phyloP scores from a whole-genome alignment of 2,329 filamentous ascomycete species.

The Colletotrichum musae region DNA sequence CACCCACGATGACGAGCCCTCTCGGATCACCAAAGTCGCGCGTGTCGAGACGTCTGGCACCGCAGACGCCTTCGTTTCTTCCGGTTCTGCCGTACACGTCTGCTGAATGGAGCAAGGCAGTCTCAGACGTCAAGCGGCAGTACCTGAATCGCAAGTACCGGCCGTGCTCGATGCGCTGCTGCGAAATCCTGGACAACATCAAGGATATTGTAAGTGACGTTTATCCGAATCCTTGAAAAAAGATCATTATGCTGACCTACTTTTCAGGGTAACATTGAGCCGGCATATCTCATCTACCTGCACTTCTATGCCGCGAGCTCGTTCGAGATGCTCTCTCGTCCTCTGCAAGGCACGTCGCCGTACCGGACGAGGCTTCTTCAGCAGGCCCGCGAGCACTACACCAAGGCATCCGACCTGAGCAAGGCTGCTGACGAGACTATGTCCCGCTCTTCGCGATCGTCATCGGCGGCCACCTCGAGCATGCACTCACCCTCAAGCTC shows the following conservation, averaged over 20 bases:
- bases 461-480: conserved; percentile 55
- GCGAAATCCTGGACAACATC: conserved; percentile 65
- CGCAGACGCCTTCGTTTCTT: conserved; percentile 44
- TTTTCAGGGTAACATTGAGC: conserved; percentile 59
- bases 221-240: neutral
- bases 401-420: conserved; percentile 63
- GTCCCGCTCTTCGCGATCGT: conserved; percentile 56
- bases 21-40: conserved; percentile 42
- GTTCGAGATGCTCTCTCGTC: conserved; percentile 69
- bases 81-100: conserved; percentile 58
- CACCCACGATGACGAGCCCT: conserved; percentile 46
- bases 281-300: conserved; percentile 70
- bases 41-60: conserved; percentile 43
- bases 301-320: conserved; percentile 75
- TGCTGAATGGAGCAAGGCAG: conserved; percentile 65
- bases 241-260: conserved; percentile 39
- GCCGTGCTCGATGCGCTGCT: conserved; percentile 67
- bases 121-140: conserved; percentile 68
- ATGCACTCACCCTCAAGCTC: conserved; percentile 64
- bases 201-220: conserved; percentile 58
- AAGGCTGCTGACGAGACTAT: conserved; percentile 61
- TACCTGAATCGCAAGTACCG: conserved; percentile 66
- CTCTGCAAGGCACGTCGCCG: conserved; percentile 60
- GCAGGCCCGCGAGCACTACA: conserved; percentile 68
- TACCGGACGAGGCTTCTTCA: conserved; percentile 64